Conservation (phyloP, 768 basidiomycete genomes). For the Boletus fagicola region DNA sequence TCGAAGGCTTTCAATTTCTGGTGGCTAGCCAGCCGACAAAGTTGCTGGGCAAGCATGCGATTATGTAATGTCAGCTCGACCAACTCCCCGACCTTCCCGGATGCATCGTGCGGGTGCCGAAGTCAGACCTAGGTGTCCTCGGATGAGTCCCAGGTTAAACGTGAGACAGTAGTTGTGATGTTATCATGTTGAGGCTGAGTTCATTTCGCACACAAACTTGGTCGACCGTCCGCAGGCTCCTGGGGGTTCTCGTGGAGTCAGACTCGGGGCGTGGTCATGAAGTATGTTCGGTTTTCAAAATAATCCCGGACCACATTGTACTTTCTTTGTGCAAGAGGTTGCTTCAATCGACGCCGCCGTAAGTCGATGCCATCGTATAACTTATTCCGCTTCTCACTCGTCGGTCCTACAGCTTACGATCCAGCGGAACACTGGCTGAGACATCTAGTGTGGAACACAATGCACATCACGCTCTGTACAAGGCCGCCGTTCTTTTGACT, state of each 20-base stretch:
- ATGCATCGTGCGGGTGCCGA: not conserved
- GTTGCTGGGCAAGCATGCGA: no score
- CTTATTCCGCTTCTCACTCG: not conserved
- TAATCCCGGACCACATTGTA: not conserved
- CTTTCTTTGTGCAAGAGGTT: not conserved
- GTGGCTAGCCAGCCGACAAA: no score
- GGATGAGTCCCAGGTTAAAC: not conserved
- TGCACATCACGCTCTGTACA: not conserved
- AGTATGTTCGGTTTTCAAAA: not conserved
- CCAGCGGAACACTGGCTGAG: not conserved
- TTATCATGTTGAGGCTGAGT: not conserved
- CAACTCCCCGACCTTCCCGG: not conserved
- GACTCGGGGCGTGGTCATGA: not conserved
- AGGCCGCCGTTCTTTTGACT: not conserved
- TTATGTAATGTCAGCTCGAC: not conserved
- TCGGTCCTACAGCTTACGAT: not conserved
- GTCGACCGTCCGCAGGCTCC: not conserved
- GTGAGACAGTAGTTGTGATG: not conserved
- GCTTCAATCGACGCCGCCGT: not conserved
- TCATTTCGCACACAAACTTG: not conserved
- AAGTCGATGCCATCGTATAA: not conserved
- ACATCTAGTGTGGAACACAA: not conserved
- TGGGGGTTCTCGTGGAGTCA: not conserved
- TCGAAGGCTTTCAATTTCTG: no score
- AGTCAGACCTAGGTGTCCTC: not conserved